These are phyloP conservation scores for Yarrowia hollandica DNA, from an alignment of 805 yeast genomes.

Conservation along the genomic window DNA sequence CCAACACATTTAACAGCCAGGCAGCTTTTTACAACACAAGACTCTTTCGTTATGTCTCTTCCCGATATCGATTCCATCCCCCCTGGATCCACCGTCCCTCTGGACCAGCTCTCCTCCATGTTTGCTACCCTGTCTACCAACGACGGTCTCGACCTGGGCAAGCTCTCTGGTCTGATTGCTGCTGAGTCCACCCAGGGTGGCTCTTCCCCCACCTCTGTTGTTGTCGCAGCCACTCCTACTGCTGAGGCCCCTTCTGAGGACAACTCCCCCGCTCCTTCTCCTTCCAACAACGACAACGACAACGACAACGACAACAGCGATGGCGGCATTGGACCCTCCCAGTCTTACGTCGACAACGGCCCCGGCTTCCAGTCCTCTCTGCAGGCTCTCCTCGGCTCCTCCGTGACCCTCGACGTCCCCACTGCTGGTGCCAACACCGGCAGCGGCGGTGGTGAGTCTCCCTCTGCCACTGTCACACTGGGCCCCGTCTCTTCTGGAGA, in stretches of 20 bases:
- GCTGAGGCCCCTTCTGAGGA: conserved; percentile 4
- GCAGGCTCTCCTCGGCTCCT: conserved; percentile 26
- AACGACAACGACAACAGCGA: background rate
- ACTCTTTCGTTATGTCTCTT: background rate
- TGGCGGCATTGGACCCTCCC: conserved; percentile 6
- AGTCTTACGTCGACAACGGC: conserved; percentile 3
- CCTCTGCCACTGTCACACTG: background rate
- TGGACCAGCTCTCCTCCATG: conserved; percentile 28
- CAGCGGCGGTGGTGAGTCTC: background rate
- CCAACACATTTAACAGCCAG: no score
- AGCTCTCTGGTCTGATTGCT: conserved; percentile 10
- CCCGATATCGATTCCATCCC: conserved; percentile 28
- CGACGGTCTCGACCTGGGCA: conserved; percentile 19
- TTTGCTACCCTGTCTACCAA: conserved; percentile 25
- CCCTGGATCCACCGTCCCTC: conserved; percentile 25
- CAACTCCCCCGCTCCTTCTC: conserved; percentile 2
- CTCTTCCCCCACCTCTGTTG: background rate
- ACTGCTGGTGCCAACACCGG: background rate
- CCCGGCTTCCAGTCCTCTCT: conserved; percentile 26
- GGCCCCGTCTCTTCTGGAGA: background rate
- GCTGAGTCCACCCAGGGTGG: conserved; percentile 10
- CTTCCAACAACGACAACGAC: conserved; percentile 1
- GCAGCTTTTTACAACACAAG: background rate
- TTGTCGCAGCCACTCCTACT: conserved; percentile 16
- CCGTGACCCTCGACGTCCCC: conserved; percentile 12